A percentile compares a stretch with the other conserved stretches of the same genome.
Conservation (phyloP, 176 grass and related monocot species). For the Eleusine indica region DNA sequence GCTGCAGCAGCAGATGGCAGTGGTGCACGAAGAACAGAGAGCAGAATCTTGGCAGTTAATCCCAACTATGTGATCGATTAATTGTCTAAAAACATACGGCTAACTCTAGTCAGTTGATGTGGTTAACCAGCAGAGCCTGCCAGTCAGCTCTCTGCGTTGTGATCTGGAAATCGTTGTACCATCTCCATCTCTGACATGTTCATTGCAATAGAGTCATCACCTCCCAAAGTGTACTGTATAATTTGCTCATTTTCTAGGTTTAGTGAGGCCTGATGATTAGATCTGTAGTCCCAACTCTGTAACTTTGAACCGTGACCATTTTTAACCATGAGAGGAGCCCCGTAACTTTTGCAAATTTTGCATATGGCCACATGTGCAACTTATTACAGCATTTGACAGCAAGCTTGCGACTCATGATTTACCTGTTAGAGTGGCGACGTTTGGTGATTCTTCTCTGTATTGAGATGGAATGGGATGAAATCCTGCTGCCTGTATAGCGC, state of each 20-base stretch:
- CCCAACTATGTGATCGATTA: constrained; percentile 96
- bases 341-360: too few relatives aligned
- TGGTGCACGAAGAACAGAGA: constrained; percentile 44
- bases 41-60: constrained; percentile 85
- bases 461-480: neutral
- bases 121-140: constrained; percentile 18
- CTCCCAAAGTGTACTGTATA: constrained; percentile 21
- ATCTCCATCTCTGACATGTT: neutral
- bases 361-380: too few relatives aligned
- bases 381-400: too few relatives aligned
- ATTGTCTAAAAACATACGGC: neutral
- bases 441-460: neutral
- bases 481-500: neutral
- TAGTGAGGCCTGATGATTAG: neutral
- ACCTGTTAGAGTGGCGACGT: neutral
- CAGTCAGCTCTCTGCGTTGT: neutral
- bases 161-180: constrained; percentile 29
- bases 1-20: constrained; percentile 41
- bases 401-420: neutral
- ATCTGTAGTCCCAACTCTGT: neutral
- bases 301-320: neutral
- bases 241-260: neutral
- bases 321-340: neutral
- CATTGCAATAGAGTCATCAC: constrained; percentile 2
- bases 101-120: constrained; percentile 26